These are phyloP conservation scores for Athelia sp. DNA, from an alignment of 1,284 basidiomycete species.

Conservation along the genomic window DNA sequence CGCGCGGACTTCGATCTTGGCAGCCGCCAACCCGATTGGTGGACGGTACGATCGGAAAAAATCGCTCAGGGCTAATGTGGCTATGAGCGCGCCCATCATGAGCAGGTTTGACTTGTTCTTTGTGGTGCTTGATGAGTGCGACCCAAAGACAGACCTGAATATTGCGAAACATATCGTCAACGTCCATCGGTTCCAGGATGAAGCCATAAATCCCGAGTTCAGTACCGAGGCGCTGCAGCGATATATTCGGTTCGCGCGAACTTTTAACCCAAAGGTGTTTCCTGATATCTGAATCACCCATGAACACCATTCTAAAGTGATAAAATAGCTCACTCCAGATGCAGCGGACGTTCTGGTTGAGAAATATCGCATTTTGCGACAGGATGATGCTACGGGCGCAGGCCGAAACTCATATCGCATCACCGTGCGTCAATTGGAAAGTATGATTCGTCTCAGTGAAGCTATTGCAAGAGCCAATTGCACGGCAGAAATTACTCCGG, in stretches of 20 bases:
- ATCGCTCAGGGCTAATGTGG: slow-evolving; percentile 90
- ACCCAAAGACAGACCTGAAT: slow-evolving; percentile 88
- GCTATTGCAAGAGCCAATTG: slow-evolving; percentile 98
- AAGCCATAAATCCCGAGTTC: slow-evolving; percentile 94
- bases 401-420: slow-evolving; percentile 94
- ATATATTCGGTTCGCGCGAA: slow-evolving; percentile 95
- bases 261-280: slow-evolving; percentile 90
- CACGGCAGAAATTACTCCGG: slow-evolving; percentile 85
- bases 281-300: too few species aligned
- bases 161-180: slow-evolving; percentile 98
- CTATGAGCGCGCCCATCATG: slow-evolving; percentile 99
- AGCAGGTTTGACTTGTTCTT: slow-evolving; percentile 99
- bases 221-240: slow-evolving; percentile 94
- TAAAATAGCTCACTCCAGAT: slow-evolving; percentile 77
- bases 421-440: slow-evolving; percentile 93
- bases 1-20: slow-evolving; percentile 95
- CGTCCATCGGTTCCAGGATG: slow-evolving; percentile 93
- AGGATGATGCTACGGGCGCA: slow-evolving; percentile 87
- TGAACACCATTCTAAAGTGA: slow-evolving; percentile 3
- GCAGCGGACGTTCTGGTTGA: slow-evolving; percentile 93
- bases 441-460: slow-evolving; percentile 96
- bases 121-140: slow-evolving; percentile 96
- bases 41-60: slow-evolving; percentile 97
- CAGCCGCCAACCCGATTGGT: slow-evolving; percentile 96
- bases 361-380: slow-evolving; percentile 89